Base-by-base conservation (phyloP, 179 eudicot genomes). In the Vitellaria paradoxa region DNA sequence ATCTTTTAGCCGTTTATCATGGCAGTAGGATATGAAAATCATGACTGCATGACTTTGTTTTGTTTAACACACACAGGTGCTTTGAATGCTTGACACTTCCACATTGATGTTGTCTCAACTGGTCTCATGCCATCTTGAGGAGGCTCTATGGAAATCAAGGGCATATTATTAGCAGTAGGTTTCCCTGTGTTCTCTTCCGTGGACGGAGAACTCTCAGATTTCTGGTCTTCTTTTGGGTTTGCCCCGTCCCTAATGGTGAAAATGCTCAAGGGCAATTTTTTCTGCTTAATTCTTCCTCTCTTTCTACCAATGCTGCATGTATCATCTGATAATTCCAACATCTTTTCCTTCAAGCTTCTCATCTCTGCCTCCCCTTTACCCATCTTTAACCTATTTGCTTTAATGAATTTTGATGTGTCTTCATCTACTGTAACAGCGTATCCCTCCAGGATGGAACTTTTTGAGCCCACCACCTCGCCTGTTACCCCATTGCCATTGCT, bases 241-340 rank as follows among this genome's bases (percentile, higher is more conserved):
- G 79, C 85, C 80, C 81, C 85, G 86, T 91, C 96, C 82, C 86
- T 91, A 70, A 85, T 70, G 79, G 87, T 91, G 73, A 90, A 91
- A 79, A 87, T 76, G 83, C 93, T 92, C 77, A 94, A 62, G 0
- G 94, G 88, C 84, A 94, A 79, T 80, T 85, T 94, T 80, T 92
- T 94, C 81, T 92, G 97, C 84, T 92, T 94, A 59, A 86, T 82
- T 80, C 89, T 88, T 71, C 93, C 96, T 70, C 91, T 89, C 86
- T 92, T 94, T 79, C 88, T 89, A 79, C 88, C 88, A 57, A 60
- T 75, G 46, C 71, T 79, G 74, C 72, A 72, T 24, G 79, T 62
- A 77, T 87, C 91, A 73, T 87, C 85, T 24, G 70, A 78, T 53
- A 85, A 68, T 65, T 86, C 90, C 68, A 56, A 46, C 37, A 59